Conservation (phyloP, 495 filamentous ascomycete genomes). For the Evansstolkia leycettana region DNA sequence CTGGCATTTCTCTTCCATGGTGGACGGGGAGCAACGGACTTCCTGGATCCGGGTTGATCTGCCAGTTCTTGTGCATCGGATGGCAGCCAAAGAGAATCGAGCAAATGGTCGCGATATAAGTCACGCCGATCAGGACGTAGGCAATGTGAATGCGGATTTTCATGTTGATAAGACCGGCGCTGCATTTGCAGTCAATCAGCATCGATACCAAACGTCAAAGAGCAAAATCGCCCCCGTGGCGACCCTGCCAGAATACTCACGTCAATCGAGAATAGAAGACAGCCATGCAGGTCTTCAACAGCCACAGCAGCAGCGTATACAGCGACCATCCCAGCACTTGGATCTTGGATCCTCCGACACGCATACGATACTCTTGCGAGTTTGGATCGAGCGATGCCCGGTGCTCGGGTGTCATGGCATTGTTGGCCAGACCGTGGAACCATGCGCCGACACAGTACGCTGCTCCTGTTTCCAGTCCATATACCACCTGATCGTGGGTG, state of each 20-base stretch:
- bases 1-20: background rate
- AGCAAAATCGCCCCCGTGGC: too few relatives aligned
- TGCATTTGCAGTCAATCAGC: conserved; percentile 6
- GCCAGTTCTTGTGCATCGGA: conserved; percentile 44
- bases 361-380: conserved; percentile 33
- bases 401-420: conserved; percentile 38
- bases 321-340: conserved; percentile 47
- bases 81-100: conserved; percentile 42
- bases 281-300: conserved; percentile 45
- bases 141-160: conserved; percentile 37
- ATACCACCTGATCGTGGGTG: conserved; percentile 6
- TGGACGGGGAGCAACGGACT: conserved; percentile 22
- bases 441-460: conserved; percentile 34
- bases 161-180: conserved; percentile 36
- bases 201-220: too few relatives aligned
- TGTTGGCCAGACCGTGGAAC: conserved; percentile 41
- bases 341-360: conserved; percentile 44
- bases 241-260: too few relatives aligned
- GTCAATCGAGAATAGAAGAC: conserved; percentile 51
- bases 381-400: conserved; percentile 26
- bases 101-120: conserved; percentile 41
- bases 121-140: conserved; percentile 35
- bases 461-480: conserved; percentile 30
- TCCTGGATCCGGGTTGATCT: conserved; percentile 45
- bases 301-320: conserved; percentile 45